phyloP scores from a whole-genome alignment of 139 green algal species.

The Volvox reticuliferus region DNA sequence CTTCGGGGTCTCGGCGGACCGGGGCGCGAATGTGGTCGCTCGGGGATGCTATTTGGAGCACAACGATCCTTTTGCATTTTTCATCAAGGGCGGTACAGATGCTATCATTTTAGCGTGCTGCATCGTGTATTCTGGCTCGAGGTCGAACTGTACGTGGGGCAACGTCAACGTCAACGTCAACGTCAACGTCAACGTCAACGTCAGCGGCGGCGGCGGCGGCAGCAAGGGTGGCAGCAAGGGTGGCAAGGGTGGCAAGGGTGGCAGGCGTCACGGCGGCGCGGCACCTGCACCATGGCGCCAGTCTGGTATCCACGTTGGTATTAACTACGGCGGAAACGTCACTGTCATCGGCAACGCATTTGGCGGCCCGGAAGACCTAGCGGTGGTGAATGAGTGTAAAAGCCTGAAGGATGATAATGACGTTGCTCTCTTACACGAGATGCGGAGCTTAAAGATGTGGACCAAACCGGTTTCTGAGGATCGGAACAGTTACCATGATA shows the following conservation, averaged over 20 bases:
- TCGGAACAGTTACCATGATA: slow-evolving; percentile 23
- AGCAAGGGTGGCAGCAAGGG: too few relatives aligned
- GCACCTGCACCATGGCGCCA: not conserved
- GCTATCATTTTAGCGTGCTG: slow-evolving; percentile 9
- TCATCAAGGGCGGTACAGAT: slow-evolving; percentile 46
- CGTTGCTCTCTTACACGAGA: not conserved
- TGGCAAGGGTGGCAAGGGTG: too few relatives aligned
- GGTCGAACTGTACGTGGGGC: not conserved
- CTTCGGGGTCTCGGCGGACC: slow-evolving; percentile 48
- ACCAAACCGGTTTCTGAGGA: not conserved
- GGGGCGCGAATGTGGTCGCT: not conserved
- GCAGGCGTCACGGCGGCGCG: not conserved
- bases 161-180: too few relatives aligned
- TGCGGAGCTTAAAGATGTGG: slow-evolving; percentile 15
- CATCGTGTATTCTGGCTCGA: not conserved
- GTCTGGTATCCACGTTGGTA: slow-evolving; percentile 33
- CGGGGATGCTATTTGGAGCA: slow-evolving; percentile 4
- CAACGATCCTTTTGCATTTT: slow-evolving; percentile 36
- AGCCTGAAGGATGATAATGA: not conserved
- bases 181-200: not conserved
- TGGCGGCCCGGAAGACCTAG: slow-evolving; percentile 11
- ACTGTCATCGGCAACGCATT: slow-evolving; percentile 41
- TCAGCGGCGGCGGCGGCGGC: not conserved
- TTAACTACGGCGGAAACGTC: slow-evolving; percentile 48
- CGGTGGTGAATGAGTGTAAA: slow-evolving; percentile 7